A percentile compares a stretch with the other conserved stretches of the same genome.
phyloP scores from a whole-genome alignment of 73 alveolate species.

The Symbiodinium pilosum region DNA sequence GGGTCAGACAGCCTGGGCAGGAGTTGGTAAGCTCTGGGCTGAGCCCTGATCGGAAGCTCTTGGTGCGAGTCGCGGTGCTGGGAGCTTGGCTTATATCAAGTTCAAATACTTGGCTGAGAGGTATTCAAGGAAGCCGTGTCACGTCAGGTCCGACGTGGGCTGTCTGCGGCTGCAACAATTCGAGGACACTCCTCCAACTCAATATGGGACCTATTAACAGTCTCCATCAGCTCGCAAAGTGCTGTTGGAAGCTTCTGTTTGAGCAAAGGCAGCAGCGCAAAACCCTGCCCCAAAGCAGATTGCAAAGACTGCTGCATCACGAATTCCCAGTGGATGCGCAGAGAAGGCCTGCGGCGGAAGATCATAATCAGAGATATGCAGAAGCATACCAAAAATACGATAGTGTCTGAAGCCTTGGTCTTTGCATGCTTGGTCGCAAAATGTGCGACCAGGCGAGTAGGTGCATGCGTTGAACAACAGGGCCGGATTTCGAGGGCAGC shows the following conservation, averaged over 20 bases:
- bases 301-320: too few relatives aligned
- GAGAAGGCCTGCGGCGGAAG: too few relatives aligned
- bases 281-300: too few relatives aligned
- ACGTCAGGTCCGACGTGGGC: slow-evolving; percentile 61
- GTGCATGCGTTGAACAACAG: slow-evolving; percentile 20
- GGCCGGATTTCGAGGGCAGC: neutral
- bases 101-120: too few relatives aligned
- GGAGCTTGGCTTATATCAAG: neutral
- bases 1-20: neutral
- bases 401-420: too few relatives aligned
- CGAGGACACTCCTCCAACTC: slow-evolving; percentile 69
- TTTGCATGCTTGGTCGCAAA: neutral
- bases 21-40: slow-evolving; percentile 34
- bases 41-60: slow-evolving; percentile 37
- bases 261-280: neutral
- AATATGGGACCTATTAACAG: neutral
- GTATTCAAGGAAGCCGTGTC: too few relatives aligned
- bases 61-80: slow-evolving; percentile 73
- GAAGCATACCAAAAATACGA: too few relatives aligned
- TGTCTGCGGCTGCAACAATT: slow-evolving; percentile 61
- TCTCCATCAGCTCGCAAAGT: neutral
- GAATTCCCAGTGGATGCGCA: too few relatives aligned
- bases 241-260: neutral
- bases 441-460: neutral
- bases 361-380: too few relatives aligned